phyloP scores from a whole-genome alignment of 2,329 filamentous ascomycete genomes.

The Verticillium zaregamsianum region DNA sequence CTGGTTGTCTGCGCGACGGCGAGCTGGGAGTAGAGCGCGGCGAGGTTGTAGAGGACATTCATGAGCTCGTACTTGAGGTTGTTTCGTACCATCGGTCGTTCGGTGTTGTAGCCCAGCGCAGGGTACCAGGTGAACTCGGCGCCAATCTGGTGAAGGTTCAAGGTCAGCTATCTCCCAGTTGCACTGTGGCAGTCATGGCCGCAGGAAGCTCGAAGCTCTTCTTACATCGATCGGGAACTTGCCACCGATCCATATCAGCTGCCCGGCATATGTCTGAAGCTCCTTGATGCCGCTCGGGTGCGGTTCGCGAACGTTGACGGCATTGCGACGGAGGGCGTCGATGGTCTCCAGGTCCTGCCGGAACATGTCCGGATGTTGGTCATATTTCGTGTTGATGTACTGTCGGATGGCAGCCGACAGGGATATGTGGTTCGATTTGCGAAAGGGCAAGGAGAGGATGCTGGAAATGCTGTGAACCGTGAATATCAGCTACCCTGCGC shows the following conservation, averaged over 20 bases:
- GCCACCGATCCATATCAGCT: constrained; percentile 86
- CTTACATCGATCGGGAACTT: constrained; percentile 94
- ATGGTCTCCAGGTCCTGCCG: constrained; percentile 79
- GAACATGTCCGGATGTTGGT: constrained; percentile 98
- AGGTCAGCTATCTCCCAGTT: background rate
- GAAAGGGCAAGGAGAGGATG: constrained; percentile 80
- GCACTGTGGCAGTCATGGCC: background rate
- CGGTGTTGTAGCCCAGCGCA: constrained; percentile 82
- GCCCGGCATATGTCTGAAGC: constrained; percentile 86
- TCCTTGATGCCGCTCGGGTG: constrained; percentile 83
- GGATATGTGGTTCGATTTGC: constrained; percentile 74
- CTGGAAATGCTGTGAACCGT: constrained; percentile 34
- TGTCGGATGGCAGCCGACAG: constrained; percentile 81
- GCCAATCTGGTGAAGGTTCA: constrained; percentile 58
- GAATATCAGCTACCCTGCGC: background rate
- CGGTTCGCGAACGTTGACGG: constrained; percentile 83
- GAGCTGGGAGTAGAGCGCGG: constrained; percentile 88
- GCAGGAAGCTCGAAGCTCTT: constrained; percentile 5
- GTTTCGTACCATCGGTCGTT: constrained; percentile 63
- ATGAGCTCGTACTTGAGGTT: constrained; percentile 79
- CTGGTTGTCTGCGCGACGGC: constrained; percentile 75
- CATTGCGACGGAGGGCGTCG: constrained; percentile 76
- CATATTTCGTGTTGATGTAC: constrained; percentile 98
- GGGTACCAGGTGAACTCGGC: constrained; percentile 97
- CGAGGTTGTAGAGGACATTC: constrained; percentile 90